Conservation (phyloP, 2,329 filamentous ascomycete genomes). For the Monosporascus ibericus region DNA sequence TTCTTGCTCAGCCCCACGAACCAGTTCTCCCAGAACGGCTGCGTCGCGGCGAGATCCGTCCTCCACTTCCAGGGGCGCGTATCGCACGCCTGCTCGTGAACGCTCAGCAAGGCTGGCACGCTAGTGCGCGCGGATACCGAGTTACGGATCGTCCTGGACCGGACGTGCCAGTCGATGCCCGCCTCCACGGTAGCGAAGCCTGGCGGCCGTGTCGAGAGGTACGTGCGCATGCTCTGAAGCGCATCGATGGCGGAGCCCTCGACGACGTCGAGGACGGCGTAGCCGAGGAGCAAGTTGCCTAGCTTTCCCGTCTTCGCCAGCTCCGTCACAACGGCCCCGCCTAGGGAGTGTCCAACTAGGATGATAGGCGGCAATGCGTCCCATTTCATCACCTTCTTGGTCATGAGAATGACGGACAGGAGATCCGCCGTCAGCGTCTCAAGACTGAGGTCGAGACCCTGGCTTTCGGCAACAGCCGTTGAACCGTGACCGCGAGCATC, state of each 20-base stretch:
- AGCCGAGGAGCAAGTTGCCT: constrained; percentile 67
- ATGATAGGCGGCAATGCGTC: constrained; percentile 64
- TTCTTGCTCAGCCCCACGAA: constrained; percentile 83
- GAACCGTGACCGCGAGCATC: constrained; percentile 85
- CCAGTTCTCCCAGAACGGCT: constrained; percentile 93
- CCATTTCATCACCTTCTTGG: constrained; percentile 67
- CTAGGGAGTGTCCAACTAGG: constrained; percentile 86
- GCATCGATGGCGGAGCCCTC: constrained; percentile 95
- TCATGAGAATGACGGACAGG: constrained; percentile 60
- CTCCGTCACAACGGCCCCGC: constrained; percentile 85
- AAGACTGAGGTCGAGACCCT: constrained; percentile 61
- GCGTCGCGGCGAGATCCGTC: constrained; percentile 76
- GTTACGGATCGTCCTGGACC: constrained; percentile 82
- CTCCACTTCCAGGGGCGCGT: constrained; percentile 69
- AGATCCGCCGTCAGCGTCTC: constrained; percentile 69
- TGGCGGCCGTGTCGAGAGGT: constrained; percentile 73
- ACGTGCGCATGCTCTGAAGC: constrained; percentile 87
- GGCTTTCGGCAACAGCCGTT: constrained; percentile 44
- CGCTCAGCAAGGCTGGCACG: constrained; percentile 70
- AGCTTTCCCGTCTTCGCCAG: constrained; percentile 64
- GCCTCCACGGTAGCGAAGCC: constrained; percentile 72
- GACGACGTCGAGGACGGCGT: constrained; percentile 89
- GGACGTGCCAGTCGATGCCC: constrained; percentile 90
- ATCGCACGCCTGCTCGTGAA: constrained; percentile 1
- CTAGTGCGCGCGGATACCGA: constrained; percentile 76